Conservation (phyloP, 805 yeast species). For the Cyberlindnera euphorbiae region DNA sequence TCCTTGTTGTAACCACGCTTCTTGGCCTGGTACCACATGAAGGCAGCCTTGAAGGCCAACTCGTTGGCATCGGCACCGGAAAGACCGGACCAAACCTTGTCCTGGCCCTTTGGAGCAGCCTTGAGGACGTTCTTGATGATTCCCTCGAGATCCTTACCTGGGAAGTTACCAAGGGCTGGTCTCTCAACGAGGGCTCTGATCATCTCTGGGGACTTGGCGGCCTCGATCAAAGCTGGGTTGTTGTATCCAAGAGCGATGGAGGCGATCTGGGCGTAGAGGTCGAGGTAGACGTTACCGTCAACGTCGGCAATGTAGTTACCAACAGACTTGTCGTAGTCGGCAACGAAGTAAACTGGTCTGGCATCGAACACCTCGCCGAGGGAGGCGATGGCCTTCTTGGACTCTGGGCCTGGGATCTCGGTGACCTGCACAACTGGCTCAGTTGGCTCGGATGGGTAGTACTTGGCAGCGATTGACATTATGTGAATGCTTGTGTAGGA, state of each 20-base stretch:
- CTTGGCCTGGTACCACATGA: slow-evolving; percentile 68
- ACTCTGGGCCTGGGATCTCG: slow-evolving; percentile 73
- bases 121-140: slow-evolving; percentile 42
- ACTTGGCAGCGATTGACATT: slow-evolving; percentile 43
- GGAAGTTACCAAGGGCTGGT: slow-evolving; percentile 83
- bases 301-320: slow-evolving; percentile 81
- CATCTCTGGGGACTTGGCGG: slow-evolving; percentile 67
- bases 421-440: slow-evolving; percentile 58
- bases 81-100: slow-evolving; percentile 70
- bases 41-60: slow-evolving; percentile 84
- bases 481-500: slow-evolving; percentile 5
- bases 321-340: slow-evolving; percentile 66
- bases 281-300: slow-evolving; percentile 73
- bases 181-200: slow-evolving; percentile 71
- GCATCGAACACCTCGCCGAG: slow-evolving; percentile 64
- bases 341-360: slow-evolving; percentile 68
- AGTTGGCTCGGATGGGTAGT: slow-evolving; percentile 79
- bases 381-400: slow-evolving; percentile 45
- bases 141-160: slow-evolving; percentile 62
- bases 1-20: slow-evolving; percentile 59
- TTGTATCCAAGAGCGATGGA: slow-evolving; percentile 84
- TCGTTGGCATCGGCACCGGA: slow-evolving; percentile 87
- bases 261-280: slow-evolving; percentile 79
- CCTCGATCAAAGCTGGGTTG: slow-evolving; percentile 67
- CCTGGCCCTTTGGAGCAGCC: slow-evolving; percentile 76